phyloP scores from a whole-genome alignment of 1,284 basidiomycete species.

The Boletus sp. region DNA sequence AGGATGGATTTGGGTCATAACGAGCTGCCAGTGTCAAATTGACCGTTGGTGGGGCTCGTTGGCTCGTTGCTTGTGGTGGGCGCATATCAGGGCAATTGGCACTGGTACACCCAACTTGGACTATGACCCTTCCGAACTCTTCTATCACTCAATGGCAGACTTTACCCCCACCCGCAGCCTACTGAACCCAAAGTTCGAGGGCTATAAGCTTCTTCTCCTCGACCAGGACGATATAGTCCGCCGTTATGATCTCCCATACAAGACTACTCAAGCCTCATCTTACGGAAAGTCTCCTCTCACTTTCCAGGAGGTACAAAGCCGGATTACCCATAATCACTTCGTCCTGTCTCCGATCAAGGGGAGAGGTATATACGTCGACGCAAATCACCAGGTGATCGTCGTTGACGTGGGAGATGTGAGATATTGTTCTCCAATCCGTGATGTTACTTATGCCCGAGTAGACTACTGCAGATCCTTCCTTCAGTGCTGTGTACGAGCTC shows the following conservation, averaged over 20 bases:
- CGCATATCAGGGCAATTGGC: too few relatives aligned
- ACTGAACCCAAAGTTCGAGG: conserved; percentile 81
- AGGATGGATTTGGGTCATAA: too few relatives aligned
- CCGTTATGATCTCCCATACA: conserved; percentile 49
- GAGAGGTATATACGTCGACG: conserved; percentile 69
- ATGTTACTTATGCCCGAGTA: conserved; percentile 36
- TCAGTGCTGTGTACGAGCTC: conserved; percentile 57
- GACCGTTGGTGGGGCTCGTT: too few relatives aligned
- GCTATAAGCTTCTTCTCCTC: conserved; percentile 69
- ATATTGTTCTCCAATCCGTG: conserved; percentile 8
- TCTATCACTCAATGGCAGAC: conserved; percentile 26
- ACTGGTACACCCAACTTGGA: too few relatives aligned
- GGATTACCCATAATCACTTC: conserved; percentile 86
- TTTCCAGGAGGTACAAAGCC: conserved; percentile 77
- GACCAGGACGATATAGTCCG: conserved; percentile 51
- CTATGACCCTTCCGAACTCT: too few relatives aligned
- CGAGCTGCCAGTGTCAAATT: too few relatives aligned
- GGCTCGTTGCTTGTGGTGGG: too few relatives aligned
- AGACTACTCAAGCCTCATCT: conserved; percentile 56
- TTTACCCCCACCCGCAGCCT: conserved; percentile 45
- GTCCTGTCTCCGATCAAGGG: conserved; percentile 43
- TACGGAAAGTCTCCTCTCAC: conserved; percentile 59
- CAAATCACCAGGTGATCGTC: conserved; percentile 57
- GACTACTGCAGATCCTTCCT: conserved; percentile 51
- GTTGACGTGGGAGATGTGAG: conserved; percentile 59